Evolutionary conservation across 768 basidiomycete genomes (phyloP).

Genomic region (Rhodotorula babjevae): DNA sequence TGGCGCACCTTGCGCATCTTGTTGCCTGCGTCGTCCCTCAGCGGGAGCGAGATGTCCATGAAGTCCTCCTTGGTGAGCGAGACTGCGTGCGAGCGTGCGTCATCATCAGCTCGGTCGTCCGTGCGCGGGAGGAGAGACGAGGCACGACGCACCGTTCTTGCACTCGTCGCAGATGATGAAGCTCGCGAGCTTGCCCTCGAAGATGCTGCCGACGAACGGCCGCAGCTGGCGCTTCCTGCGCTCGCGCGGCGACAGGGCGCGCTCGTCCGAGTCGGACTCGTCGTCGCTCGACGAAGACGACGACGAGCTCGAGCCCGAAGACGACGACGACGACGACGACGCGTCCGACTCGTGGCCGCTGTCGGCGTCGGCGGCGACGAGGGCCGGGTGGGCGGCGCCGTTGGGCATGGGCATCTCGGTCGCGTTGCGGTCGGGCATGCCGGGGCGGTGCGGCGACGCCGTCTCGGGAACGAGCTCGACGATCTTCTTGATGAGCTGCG

Average conservation of each 20-base stretch:
- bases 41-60: constrained; percentile 83
- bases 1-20: constrained; percentile 58
- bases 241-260: constrained; percentile 1
- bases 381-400: not conserved
- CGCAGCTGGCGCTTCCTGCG: constrained; percentile 14
- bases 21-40: constrained; percentile 73
- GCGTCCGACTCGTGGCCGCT: constrained; percentile 4
- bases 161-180: constrained; percentile 91
- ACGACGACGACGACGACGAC: constrained; percentile 3
- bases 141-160: constrained; percentile 60
- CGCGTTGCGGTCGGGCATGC: constrained; percentile 48
- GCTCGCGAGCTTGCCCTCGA: constrained; percentile 80
- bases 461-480: constrained; percentile 48
- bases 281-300: constrained; percentile 13
- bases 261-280: constrained; percentile 15
- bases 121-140: not conserved
- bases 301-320: not conserved
- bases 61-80: constrained; percentile 92
- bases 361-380: not conserved
- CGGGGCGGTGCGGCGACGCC: constrained; percentile 5
- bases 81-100: constrained; percentile 40
- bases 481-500: constrained; percentile 71
- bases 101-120: not conserved
- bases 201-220: constrained; percentile 83
- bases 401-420: constrained; percentile 1